Evolutionary conservation across 139 green algal genomes (phyloP).

Genomic region (Dunaliella primolecta): DNA sequence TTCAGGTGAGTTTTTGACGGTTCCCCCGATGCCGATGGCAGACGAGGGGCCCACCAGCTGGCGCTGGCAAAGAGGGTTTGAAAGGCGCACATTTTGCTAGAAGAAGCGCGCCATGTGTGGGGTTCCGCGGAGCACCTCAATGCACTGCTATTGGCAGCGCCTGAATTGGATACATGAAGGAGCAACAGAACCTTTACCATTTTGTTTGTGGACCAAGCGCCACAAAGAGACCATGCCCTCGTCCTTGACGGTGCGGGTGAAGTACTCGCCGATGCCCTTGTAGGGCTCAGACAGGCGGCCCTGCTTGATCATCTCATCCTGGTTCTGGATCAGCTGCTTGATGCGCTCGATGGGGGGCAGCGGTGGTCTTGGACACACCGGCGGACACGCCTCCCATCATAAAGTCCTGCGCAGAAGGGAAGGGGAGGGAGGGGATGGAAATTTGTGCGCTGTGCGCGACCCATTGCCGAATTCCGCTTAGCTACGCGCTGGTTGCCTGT

Average conservation of each 20-base stretch:
- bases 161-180: no score
- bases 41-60: no score
- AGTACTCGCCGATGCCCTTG: slow-evolving; percentile 95
- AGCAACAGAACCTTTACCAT: no score
- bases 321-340: slow-evolving; percentile 89
- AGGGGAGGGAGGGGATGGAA: neutral
- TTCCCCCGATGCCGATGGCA: no score
- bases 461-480: no score
- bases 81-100: no score
- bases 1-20: neutral
- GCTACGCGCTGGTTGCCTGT: no score
- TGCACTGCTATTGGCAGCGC: no score
- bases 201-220: no score
- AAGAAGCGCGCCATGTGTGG: no score
- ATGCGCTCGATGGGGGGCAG: slow-evolving; percentile 96
- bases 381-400: slow-evolving; percentile 60
- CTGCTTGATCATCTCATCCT: slow-evolving; percentile 71
- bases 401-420: slow-evolving; percentile 34
- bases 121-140: no score
- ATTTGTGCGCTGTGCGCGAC: neutral
- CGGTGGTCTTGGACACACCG: slow-evolving; percentile 90
- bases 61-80: no score
- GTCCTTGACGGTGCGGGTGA: slow-evolving; percentile 82
- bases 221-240: slow-evolving; percentile 92
- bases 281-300: slow-evolving; percentile 62